Percentiles rank a stretch among this genome's conserved stretches.
phyloP scores from a whole-genome alignment of 1,284 basidiomycete genomes.

The Nidula niveotomentosa region DNA sequence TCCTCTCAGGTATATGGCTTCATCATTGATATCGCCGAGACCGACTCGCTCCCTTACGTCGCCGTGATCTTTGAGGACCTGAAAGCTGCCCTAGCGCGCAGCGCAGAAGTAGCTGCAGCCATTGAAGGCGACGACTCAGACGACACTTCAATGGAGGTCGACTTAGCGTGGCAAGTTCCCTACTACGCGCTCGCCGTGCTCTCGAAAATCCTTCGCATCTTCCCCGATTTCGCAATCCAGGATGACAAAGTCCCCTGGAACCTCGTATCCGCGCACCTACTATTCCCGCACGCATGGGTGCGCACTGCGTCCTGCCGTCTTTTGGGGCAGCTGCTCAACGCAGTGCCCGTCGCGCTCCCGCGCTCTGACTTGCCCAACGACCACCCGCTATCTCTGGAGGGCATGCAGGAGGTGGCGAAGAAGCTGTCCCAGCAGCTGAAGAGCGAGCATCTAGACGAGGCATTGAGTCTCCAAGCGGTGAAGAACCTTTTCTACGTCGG shows the following conservation, averaged over 20 bases:
- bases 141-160: slow-evolving; percentile 39
- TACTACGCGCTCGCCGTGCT: slow-evolving; percentile 80
- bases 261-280: slow-evolving; percentile 64
- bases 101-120: slow-evolving; percentile 36
- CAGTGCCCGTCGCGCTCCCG: slow-evolving; percentile 41
- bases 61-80: slow-evolving; percentile 62
- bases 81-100: slow-evolving; percentile 46
- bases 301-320: slow-evolving; percentile 81
- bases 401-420: slow-evolving; percentile 72
- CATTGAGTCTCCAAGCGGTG: slow-evolving; percentile 83
- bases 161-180: slow-evolving; percentile 80
- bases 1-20: slow-evolving; percentile 84
- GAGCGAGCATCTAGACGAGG: slow-evolving; percentile 78
- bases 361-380: slow-evolving; percentile 28
- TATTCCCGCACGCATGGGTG: slow-evolving; percentile 96
- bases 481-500: slow-evolving; percentile 94
- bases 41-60: slow-evolving; percentile 47
- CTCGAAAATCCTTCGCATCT: slow-evolving; percentile 62
- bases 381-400: slow-evolving; percentile 48
- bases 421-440: slow-evolving; percentile 83
- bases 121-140: slow-evolving; percentile 39
- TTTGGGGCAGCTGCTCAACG: slow-evolving; percentile 71
- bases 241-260: slow-evolving; percentile 60
- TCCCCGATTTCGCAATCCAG: slow-evolving; percentile 46
- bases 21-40: slow-evolving; percentile 65